Conservation (phyloP, 1,284 basidiomycete species). For the Cryptococcus sp. region DNA sequence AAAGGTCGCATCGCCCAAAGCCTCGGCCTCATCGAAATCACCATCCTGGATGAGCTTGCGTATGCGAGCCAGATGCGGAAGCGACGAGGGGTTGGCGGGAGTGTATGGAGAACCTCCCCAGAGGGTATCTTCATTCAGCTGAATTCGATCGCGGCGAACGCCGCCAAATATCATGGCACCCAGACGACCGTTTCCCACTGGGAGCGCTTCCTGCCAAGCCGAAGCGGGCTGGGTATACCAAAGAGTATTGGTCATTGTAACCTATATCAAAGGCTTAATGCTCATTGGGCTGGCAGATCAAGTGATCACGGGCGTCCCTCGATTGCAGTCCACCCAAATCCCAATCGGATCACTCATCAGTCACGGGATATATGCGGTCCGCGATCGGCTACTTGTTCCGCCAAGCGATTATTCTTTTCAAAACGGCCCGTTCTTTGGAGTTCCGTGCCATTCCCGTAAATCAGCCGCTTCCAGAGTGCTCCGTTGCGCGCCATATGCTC, state of each 20-base stretch:
- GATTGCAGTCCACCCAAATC: no score
- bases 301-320: no score
- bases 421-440: no score
- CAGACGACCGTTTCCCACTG: conserved; percentile 10
- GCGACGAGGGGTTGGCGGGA: neutral
- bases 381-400: no score
- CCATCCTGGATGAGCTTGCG: conserved; percentile 3
- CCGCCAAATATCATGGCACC: conserved; percentile 10
- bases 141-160: conserved; percentile 1
- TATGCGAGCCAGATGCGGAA: neutral
- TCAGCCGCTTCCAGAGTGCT: no score
- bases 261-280: no score
- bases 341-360: no score
- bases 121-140: conserved; percentile 13
- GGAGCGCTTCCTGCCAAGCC: conserved; percentile 7
- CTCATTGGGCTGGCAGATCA: no score
- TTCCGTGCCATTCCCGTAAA: no score
- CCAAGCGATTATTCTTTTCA: no score
- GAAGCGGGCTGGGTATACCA: conserved; percentile 7
- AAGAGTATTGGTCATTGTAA: neutral
- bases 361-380: no score
- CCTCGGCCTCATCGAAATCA: conserved; percentile 4
- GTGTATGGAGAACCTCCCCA: conserved; percentile 6
- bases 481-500: no score
- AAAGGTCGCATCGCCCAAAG: neutral